Percentiles rank a stretch among this genome's conserved stretches.
These are phyloP conservation scores for Colletotrichum echinochloae DNA, from an alignment of 2,329 filamentous ascomycete species.

Conservation along the genomic window DNA sequence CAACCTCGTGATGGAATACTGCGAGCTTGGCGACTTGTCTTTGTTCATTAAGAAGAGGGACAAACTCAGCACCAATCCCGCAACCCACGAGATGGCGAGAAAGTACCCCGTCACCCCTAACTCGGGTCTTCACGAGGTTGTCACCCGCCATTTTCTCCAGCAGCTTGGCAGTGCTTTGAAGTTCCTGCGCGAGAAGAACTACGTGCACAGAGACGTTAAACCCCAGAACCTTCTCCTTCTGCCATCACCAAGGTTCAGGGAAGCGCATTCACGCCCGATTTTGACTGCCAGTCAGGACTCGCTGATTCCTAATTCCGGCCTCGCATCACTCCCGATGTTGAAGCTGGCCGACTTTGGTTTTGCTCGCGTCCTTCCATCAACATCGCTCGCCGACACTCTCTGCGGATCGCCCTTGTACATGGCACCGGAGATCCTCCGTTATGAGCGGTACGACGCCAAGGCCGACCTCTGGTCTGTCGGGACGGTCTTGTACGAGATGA, in stretches of 20 bases:
- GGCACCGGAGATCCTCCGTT: constrained; percentile 96
- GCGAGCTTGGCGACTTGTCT: constrained; percentile 92
- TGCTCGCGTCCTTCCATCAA: constrained; percentile 88
- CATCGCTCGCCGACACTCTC: constrained; percentile 92
- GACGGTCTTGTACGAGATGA: constrained; percentile 96
- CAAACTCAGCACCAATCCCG: constrained; percentile 80
- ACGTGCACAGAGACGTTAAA: constrained; percentile 97
- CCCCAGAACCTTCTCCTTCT: constrained; percentile 95
- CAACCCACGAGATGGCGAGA: constrained; percentile 88
- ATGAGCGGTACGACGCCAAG: constrained; percentile 97
- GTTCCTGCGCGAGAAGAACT: constrained; percentile 85
- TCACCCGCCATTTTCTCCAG: constrained; percentile 95
- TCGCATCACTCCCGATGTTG: constrained; percentile 90
- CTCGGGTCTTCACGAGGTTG: constrained; percentile 95
- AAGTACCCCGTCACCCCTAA: constrained; percentile 89
- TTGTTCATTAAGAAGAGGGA: constrained; percentile 96
- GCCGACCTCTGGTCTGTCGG: constrained; percentile 98
- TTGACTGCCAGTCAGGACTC: constrained; percentile 83
- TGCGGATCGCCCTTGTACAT: constrained; percentile 98
- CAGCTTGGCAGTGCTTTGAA: constrained; percentile 92
- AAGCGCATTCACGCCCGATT: constrained; percentile 73
- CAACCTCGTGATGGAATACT: constrained; percentile 99
- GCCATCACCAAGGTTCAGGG: constrained; percentile 79
- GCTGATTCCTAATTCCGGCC: constrained; percentile 81
- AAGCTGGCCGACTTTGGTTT: constrained; percentile 99